Base-by-base conservation (phyloP, 768 basidiomycete species). In the Mycena albidolilacea region DNA sequence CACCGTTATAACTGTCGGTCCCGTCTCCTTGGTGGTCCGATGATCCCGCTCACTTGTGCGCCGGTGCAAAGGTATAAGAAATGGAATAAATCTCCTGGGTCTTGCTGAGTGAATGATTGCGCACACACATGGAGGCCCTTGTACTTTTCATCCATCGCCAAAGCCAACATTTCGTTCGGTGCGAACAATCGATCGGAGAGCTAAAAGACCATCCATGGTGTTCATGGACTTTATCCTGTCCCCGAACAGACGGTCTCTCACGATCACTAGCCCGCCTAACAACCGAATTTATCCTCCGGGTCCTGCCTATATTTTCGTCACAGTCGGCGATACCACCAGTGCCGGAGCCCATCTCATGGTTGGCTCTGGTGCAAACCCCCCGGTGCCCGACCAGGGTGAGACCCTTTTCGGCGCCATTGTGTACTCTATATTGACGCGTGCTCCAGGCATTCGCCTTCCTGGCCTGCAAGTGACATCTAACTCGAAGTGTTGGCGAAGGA, bases 241-340 rank as follows among this genome's bases (percentile, higher is more conserved):
- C 6, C 69, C 69, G 12, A 76, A 79, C 72, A 73, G 73, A 48
- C 81, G 70, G 39, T 80, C 80, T 30, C 76, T 81, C 58, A 84
- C 73, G 38, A 80, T 81, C 66, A 81, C 81, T 23, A 82, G 79
- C 46, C 84, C 80, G 19, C 81, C 78, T 63, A 86, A 81, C 74
- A 77, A 80, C 44, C 78, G 78, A 10, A 78, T 81, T 30, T 83
- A 70, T 71, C 80, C 82, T 21, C 79, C 80, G 0, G 82, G 80
- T 39, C 81, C 82, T 69, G 73, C 77, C 57, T 64, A 73, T 73
- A 50, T 80, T 43, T 75, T 79, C 79, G 71, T 84, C 74, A 76
- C 82, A 38, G 37, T 81, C 68, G 69, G 82, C 59, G 76, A 79
- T 14, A 75, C 76, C 38, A 74, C 78, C 44, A 78, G 79, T 41